Evolutionary conservation across 2,329 filamentous ascomycete genomes (phyloP).

Genomic region (Colletotrichum eremochloae): DNA sequence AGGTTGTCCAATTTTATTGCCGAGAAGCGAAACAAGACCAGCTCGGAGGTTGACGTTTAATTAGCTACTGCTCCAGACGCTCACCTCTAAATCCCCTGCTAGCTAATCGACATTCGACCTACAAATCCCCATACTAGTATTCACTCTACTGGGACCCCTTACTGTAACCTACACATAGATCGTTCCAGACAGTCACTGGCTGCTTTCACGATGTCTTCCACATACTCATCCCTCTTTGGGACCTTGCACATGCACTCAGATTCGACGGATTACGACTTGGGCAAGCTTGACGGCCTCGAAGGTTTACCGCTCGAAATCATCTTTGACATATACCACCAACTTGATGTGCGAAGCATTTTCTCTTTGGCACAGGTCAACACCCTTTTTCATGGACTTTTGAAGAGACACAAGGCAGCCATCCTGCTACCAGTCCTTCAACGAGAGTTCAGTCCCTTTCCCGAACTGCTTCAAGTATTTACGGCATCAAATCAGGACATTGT

Average conservation of each 20-base stretch:
- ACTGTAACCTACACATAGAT: conserved; percentile 8
- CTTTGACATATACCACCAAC: conserved; percentile 61
- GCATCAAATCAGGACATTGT: conserved; percentile 55
- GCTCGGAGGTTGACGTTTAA: neutral
- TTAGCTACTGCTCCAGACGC: neutral
- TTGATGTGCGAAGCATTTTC: conserved; percentile 58
- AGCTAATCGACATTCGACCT: neutral
- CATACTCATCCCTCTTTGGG: conserved; percentile 28
- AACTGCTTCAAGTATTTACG: conserved; percentile 62
- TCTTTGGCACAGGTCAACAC: conserved; percentile 55
- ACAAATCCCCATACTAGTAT: conserved; percentile 2
- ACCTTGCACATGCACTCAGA: neutral
- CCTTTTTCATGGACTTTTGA: conserved; percentile 57
- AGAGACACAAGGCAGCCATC: conserved; percentile 56
- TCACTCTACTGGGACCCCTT: neutral
- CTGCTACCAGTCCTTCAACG: conserved; percentile 57
- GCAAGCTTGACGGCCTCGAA: conserved; percentile 45
- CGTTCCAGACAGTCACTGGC: neutral
- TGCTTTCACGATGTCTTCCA: conserved; percentile 21
- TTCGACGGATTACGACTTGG: neutral
- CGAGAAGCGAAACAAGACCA: neutral
- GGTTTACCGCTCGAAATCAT: conserved; percentile 61
- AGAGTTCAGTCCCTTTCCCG: conserved; percentile 60
- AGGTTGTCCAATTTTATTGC: neutral
- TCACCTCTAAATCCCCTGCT: neutral